Conservation (phyloP, 352 stramenopile genomes). For the Aphanomyces invadans region DNA sequence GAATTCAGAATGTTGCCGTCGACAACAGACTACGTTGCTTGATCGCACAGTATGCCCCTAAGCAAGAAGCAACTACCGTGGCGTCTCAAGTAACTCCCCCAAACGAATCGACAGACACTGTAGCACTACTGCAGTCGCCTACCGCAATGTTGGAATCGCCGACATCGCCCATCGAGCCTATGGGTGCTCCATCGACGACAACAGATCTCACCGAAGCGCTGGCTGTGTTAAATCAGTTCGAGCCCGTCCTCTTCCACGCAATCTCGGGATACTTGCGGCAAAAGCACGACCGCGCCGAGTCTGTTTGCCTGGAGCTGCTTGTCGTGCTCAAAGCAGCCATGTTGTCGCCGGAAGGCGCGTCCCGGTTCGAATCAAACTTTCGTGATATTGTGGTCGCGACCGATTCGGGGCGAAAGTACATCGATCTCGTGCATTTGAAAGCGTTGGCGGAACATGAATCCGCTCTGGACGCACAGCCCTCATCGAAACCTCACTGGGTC, state of each 20-base stretch:
- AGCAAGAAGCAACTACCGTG: too few relatives aligned
- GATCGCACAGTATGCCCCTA: neutral
- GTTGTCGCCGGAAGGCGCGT: neutral
- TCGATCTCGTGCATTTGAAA: neutral
- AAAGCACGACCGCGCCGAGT: neutral
- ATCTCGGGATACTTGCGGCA: conserved; percentile 14
- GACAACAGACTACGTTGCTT: neutral
- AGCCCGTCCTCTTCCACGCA: conserved; percentile 20
- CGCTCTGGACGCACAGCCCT: neutral
- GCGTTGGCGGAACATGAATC: neutral
- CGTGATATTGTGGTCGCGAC: neutral
- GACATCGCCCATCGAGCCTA: too few relatives aligned
- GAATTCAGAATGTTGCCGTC: neutral
- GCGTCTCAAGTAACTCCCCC: too few relatives aligned
- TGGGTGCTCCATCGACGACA: neutral
- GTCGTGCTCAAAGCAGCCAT: conserved; percentile 17
- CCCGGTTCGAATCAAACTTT: neutral
- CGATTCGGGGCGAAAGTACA: neutral
- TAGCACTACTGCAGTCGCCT: neutral
- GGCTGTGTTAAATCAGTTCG: conserved; percentile 5
- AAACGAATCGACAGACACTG: neutral
- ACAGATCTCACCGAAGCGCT: conserved; percentile 12
- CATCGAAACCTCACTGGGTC: neutral
- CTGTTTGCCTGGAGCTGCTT: conserved; percentile 16
- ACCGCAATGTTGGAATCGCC: too few relatives aligned